A percentile compares a stretch with the other conserved stretches of the same genome.
These are phyloP conservation scores for Verruconis gallopava DNA, from an alignment of 2,329 filamentous ascomycete genomes.

Conservation along the genomic window DNA sequence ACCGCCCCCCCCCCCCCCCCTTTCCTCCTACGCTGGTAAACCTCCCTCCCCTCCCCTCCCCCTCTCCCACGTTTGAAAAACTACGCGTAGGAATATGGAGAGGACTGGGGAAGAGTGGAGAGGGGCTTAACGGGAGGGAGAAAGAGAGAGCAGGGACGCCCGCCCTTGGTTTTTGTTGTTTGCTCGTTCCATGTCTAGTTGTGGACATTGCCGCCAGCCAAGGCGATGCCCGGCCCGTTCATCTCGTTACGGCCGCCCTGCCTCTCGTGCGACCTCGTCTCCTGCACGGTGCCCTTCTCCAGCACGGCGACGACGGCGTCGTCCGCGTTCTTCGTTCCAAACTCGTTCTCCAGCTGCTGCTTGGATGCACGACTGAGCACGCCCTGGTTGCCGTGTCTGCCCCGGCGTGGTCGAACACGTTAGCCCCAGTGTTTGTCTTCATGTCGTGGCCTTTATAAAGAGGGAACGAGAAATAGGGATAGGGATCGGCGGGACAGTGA, in stretches of 20 bases:
- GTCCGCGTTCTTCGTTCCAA: constrained; percentile 68
- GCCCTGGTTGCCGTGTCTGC: constrained; percentile 76
- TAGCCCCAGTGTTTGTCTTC: too few relatives aligned
- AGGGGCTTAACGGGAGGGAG: too few relatives aligned
- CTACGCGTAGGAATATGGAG: too few relatives aligned
- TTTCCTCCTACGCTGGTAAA: too few relatives aligned
- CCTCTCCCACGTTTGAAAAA: too few relatives aligned
- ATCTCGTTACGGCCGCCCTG: constrained; percentile 9
- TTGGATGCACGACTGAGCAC: constrained; percentile 30
- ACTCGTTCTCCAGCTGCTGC: constrained; percentile 65
- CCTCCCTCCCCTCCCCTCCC: too few relatives aligned
- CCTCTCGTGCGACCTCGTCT: constrained; percentile 32
- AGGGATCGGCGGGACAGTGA: too few relatives aligned
- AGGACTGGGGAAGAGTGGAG: too few relatives aligned
- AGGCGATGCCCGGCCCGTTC: constrained; percentile 7
- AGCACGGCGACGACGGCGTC: constrained; percentile 74
- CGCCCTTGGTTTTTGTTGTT: too few relatives aligned
- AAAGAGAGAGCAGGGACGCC: too few relatives aligned
- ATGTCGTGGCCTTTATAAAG: not conserved
- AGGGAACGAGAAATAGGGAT: not conserved
- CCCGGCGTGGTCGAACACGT: too few relatives aligned
- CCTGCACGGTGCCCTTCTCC: constrained; percentile 58
- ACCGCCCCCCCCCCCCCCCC: too few relatives aligned
- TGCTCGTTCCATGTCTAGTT: not conserved
- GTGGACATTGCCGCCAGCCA: not conserved